These are phyloP conservation scores for Chlorella sp. DNA, from an alignment of 139 green algal genomes.

Conservation along the genomic window DNA sequence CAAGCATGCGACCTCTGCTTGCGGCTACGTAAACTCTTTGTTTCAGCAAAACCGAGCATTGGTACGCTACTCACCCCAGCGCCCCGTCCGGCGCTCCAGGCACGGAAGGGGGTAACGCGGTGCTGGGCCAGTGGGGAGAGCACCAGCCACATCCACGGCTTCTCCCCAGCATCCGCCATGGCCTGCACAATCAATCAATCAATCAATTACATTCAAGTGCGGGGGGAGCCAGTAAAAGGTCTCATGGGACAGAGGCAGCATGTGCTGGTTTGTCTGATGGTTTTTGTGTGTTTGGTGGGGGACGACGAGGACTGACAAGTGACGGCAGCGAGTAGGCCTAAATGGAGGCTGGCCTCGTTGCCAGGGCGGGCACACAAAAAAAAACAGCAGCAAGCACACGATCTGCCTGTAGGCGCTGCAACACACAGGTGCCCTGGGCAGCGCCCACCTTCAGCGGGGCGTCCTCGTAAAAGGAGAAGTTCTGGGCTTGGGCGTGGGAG, in stretches of 20 bases:
- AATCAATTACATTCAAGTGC: no score
- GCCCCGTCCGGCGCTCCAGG: slow-evolving; percentile 16
- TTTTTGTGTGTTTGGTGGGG: background rate
- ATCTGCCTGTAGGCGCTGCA: background rate
- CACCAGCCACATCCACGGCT: slow-evolving; percentile 31
- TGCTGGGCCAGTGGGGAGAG: slow-evolving; percentile 14
- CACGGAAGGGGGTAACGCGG: slow-evolving; percentile 7
- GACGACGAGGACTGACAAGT: no score
- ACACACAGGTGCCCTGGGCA: no score
- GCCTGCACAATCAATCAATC: no score
- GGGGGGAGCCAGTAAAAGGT: no score
- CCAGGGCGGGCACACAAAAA: no score
- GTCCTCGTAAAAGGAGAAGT: slow-evolving; percentile 31
- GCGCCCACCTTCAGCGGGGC: background rate
- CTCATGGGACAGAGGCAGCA: no score
- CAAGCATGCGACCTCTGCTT: no score
- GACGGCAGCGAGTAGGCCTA: no score
- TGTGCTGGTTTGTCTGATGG: background rate
- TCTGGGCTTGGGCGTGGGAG: background rate
- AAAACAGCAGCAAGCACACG: background rate
- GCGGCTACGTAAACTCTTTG: no score
- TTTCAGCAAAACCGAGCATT: no score
- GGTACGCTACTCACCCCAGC: slow-evolving; percentile 21
- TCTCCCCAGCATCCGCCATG: background rate
- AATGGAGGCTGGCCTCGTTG: no score